Evolutionary conservation across 2,329 filamentous ascomycete genomes (phyloP).

Genomic region (Mollisia scopiformis): DNA sequence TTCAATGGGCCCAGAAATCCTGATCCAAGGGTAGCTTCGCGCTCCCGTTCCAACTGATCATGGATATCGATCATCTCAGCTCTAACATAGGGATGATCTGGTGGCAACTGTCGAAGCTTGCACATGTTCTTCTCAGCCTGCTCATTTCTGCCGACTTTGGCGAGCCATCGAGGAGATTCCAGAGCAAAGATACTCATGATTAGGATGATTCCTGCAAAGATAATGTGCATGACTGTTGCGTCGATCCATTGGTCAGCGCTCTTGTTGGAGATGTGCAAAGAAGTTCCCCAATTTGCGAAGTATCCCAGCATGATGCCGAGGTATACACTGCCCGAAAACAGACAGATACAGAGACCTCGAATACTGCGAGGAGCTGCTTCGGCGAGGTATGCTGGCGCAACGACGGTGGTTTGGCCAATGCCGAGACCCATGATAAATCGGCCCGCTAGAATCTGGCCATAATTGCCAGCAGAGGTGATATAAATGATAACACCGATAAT

Average conservation of each 20-base stretch:
- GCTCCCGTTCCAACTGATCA: conserved; percentile 67
- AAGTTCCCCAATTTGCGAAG: conserved; percentile 31
- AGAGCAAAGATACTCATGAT: conserved; percentile 24
- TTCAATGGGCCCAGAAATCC: conserved; percentile 67
- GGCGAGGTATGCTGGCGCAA: conserved; percentile 41
- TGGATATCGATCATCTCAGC: conserved; percentile 67
- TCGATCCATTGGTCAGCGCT: conserved; percentile 56
- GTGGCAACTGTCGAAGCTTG: conserved; percentile 59
- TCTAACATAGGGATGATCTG: conserved; percentile 62
- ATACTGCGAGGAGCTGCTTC: conserved; percentile 29
- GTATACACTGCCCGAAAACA: conserved; percentile 29
- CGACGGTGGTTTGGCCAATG: conserved; percentile 42
- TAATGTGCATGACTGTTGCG: conserved; percentile 71
- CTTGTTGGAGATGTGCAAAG: conserved; percentile 43
- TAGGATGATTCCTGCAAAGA: conserved; percentile 51
- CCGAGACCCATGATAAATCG: conserved; percentile 35
- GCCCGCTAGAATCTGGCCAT: conserved; percentile 29
- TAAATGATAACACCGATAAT: conserved; percentile 36
- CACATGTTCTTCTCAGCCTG: conserved; percentile 59
- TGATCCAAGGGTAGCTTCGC: conserved; percentile 69
- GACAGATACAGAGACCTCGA: conserved; percentile 30
- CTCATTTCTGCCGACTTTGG: conserved; percentile 55
- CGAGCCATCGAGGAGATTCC: conserved; percentile 53
- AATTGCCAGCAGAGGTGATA: conserved; percentile 37
- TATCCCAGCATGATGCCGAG: conserved; percentile 32